Evolutionary conservation across 371 early-diverging fungal species (phyloP), one percentile per base, ranked within the genome.

Genomic region (Thermomucor indicae-seudaticae): DNA sequence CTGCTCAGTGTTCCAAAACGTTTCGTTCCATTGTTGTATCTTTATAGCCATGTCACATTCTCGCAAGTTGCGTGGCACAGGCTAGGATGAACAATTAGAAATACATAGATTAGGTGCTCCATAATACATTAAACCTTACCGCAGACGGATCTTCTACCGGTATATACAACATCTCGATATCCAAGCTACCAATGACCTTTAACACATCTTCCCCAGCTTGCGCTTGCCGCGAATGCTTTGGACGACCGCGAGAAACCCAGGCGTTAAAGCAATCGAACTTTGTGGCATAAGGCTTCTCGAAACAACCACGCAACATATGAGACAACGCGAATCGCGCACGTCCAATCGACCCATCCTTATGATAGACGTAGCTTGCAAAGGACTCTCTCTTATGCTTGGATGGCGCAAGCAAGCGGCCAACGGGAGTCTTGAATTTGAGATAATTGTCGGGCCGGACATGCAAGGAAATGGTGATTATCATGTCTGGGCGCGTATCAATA

Each of bases 251-350:
- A 38, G 46, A 31, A 34, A 28, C 29, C 77, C 77, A 76, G 6
- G 70, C 68, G 49, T 76, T 76, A 29, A 72, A 68, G 24, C 72
- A 72, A 48, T 67, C 64, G 28, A 76, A 76, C 2, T 46, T 64
- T 10, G 72, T 67, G n/a, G 49, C 48, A 43, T 72, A 72, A 1
- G 61, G 30, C 6, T 58, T 64, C 40, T 64, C 57, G 25, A 53
- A 43, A 49, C 77, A 72, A 0, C 60, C 77, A 7, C 64, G 67
- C 1, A 72, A 22, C 70, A 76, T 72, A 42, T 76, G 65, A 0
- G 48, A 44, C 3, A 75, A 45, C 4, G 71, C 69, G 52, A 75
- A 70, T 3, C 69, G 49, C 7, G 77, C 55, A 20, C 67, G 66
- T 1, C 77, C 77, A 23, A 76, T 65, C 6, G 71, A 59, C 7